These are phyloP conservation scores for Saccharum hybrid DNA, from an alignment of 202 grass and related monocot genomes.

Conservation along the genomic window DNA sequence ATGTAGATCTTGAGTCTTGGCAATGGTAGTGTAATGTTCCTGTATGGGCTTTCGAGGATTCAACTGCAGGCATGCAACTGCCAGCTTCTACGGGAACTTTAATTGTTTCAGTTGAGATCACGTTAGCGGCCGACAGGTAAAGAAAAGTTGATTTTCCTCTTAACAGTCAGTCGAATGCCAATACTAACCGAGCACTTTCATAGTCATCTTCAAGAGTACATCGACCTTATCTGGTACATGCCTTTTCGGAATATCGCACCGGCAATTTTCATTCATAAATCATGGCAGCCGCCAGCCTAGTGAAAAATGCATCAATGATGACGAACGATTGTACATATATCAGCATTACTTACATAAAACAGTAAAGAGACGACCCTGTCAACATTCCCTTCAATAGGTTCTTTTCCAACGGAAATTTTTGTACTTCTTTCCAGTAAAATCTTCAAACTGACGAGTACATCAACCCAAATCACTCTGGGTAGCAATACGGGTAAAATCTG, in stretches of 20 bases:
- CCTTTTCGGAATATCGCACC: not conserved
- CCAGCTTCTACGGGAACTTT: not conserved
- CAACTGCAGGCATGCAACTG: not conserved
- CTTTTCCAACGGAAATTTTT: slow-evolving; percentile 35
- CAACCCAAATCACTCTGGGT: slow-evolving; percentile 40
- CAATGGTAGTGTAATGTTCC: not conserved
- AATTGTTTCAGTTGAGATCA: not conserved
- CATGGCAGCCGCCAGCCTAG: not conserved
- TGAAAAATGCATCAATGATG: not conserved
- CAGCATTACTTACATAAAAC: slow-evolving; percentile 30
- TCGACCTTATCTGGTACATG: not conserved
- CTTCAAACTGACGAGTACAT: slow-evolving; percentile 42
- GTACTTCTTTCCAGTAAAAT: slow-evolving; percentile 9
- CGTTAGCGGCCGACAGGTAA: not conserved
- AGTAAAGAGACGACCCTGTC: not conserved
- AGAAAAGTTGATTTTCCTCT: not conserved
- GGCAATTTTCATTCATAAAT: not conserved
- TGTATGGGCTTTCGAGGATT: not conserved
- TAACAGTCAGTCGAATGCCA: not conserved
- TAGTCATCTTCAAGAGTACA: not conserved
- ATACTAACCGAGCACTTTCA: not conserved
- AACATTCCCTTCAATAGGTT: slow-evolving; percentile 11
- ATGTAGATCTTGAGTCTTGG: not conserved
- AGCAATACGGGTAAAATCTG: slow-evolving; percentile 18
- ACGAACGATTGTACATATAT: not conserved